Evolutionary conservation across 2,329 filamentous ascomycete genomes (phyloP), one percentile per base, ranked within the genome.

Genomic region (Capronia americana): DNA sequence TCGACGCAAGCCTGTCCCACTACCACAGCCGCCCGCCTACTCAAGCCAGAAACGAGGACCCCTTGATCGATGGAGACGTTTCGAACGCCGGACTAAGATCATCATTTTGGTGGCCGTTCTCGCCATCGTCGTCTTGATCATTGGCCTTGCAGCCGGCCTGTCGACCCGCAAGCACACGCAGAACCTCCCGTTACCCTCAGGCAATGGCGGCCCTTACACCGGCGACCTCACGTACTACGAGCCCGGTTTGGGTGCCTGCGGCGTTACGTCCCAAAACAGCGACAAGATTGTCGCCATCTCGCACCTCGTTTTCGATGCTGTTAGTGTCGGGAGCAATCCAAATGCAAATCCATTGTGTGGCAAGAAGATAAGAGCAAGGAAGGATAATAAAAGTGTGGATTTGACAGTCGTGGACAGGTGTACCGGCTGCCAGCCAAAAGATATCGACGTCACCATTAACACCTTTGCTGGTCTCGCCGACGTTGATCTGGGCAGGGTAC

Each of bases 181-280:
- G 44, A 83, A 84, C 68, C 77, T 87, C 6, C 84, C 85, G 3
- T 79, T 87, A 7, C 85, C 85, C 2, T 79, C 78, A 26, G 81
- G 73, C 48, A 71, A 84, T 63, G 79, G 81, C 11, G 79, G 82
- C 1, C 82, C 83, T 0, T 87, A 86, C 72, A 83, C 79, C 3
- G 90, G 89, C 60, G 88, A 91, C 57, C 76, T 91, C 58, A 92
- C 89, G 0, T 93, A 88, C 79, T 93, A 90, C 76, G 79, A 81
- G 20, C 86, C 89, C 0, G 85, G 77, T 0, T 81, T 92, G 3
- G 91, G 91, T 12, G 88, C 90, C 0, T 94, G 92, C 74, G 91
- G 91, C 4, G 77, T 84, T 34, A 82, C 78, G 1, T 87, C 85
- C 61, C 77, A 74, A 1, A 79, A 82, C 7, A 77, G 75, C 7